Base-by-base conservation (phyloP, 2,329 filamentous ascomycete species). In the Cercospora sesami region DNA sequence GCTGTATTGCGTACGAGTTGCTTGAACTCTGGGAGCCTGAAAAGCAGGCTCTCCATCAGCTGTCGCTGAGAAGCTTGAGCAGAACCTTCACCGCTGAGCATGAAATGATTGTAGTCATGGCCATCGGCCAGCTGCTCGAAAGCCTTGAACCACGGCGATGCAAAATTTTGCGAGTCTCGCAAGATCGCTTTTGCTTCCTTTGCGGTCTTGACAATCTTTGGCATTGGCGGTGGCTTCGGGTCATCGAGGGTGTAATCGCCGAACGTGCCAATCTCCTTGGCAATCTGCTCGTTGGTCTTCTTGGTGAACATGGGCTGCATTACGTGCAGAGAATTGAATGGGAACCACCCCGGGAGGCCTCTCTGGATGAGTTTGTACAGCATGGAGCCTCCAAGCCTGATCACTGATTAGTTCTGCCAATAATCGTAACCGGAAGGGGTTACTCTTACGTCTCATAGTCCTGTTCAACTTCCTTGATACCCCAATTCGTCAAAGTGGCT, bases 401-500 rank as follows among this genome's bases (percentile, higher is more conserved):
- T 51, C 7, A 51, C 45, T 1, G 45, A 23, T 51, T 51, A 51
- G 8, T 26, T 18, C 18, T 18, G 12, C 23, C 18, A 18, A 51
- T n/a, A n/a, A n/a, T n/a, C n/a, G n/a, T n/a, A n/a, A n/a, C n/a
- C n/a, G n/a, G n/a, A n/a, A n/a, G n/a, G n/a, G n/a, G n/a, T n/a
- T n/a, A n/a, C n/a, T n/a, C n/a, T n/a, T n/a, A n/a, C 45, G 45
- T 51, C 45, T 51, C 45, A 26, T 51, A 51, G 12, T 51, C 45
- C 6, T 51, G 45, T 23, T 51, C 45, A 18, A 51, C 45, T 26
- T 51, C 45, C 45, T 51, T 51, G 45, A 51, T 21, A 18, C 67
- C 51, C 67, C 65, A 64, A 23, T 66, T 61, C 3, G 68, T 65
- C 28, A 64, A 51, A 14, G 26, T 60, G 12, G 61, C 53, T 31